These are phyloP conservation scores for Crinitomyces ghanaensis DNA, from an alignment of 805 yeast genomes.

Conservation along the genomic window DNA sequence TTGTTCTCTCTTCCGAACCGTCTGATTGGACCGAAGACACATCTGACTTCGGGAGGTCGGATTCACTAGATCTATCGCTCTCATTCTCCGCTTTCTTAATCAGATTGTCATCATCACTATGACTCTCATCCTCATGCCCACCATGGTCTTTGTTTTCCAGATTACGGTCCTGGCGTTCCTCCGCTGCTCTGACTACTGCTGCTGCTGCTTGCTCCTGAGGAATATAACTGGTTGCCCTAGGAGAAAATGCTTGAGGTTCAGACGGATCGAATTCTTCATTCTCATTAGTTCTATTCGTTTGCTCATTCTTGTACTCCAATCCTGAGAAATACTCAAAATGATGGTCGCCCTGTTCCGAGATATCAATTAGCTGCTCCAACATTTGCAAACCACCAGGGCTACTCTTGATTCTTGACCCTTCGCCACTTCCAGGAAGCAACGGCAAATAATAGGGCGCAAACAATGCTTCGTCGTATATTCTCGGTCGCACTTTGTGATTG, in stretches of 20 bases:
- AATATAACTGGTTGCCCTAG: conserved; percentile 13
- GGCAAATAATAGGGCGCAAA: conserved; percentile 87
- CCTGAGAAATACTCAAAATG: conserved; percentile 87
- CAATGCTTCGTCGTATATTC: conserved; percentile 85
- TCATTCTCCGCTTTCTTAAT: no score
- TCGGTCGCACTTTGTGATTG: conserved; percentile 73
- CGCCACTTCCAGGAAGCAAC: conserved; percentile 58
- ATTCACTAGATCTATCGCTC: no score
- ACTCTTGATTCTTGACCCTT: conserved; percentile 27
- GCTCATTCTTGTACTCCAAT: conserved; percentile 30
- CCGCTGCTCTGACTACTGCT: no score
- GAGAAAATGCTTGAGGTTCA: conserved; percentile 82
- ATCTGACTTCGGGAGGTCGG: no score
- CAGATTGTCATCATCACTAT: no score
- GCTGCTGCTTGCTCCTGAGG: no score
- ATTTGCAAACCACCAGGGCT: conserved; percentile 30
- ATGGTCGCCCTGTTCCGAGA: conserved; percentile 79
- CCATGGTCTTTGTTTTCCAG: no score
- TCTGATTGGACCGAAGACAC: no score
- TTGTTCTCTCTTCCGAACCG: no score
- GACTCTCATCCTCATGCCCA: no score
- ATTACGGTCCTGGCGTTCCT: no score
- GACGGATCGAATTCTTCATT: conserved; percentile 65
- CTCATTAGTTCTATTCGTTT: neutral
- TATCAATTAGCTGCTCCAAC: conserved; percentile 70